phyloP scores from a whole-genome alignment of 139 green algal genomes.

The Chlamydomonas asymmetrica region DNA sequence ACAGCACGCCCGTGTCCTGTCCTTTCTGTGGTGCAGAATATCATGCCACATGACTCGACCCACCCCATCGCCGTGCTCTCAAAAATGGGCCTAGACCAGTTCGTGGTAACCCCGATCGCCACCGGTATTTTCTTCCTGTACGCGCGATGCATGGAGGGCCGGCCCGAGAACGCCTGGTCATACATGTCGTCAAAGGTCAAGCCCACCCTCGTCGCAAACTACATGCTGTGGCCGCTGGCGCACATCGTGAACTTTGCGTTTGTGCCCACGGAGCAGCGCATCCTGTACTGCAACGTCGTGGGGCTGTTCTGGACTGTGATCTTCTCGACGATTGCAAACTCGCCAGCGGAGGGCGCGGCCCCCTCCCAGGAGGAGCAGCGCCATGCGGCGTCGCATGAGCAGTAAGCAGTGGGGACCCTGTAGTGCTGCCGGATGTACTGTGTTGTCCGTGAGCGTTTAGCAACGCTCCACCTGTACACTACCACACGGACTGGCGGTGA shows the following conservation, averaged over 20 bases:
- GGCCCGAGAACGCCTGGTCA: constrained; percentile 9
- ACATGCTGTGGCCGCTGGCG: constrained; percentile 56
- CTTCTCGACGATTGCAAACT: constrained; percentile 33
- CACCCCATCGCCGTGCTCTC: constrained; percentile 33
- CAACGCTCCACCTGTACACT: too few relatives aligned
- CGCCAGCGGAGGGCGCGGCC: not conserved
- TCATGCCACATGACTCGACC: constrained; percentile 31
- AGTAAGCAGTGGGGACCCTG: too few relatives aligned
- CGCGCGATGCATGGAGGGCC: constrained; percentile 45
- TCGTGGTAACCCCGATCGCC: constrained; percentile 40
- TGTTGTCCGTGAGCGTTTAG: too few relatives aligned
- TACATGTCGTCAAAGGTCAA: constrained; percentile 38
- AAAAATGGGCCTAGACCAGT: constrained; percentile 53
- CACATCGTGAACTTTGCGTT: constrained; percentile 69
- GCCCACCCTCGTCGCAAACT: constrained; percentile 35
- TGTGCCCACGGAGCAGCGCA: constrained; percentile 52
- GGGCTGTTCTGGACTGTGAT: constrained; percentile 49
- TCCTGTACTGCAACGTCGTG: constrained; percentile 63
- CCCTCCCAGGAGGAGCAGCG: not conserved
- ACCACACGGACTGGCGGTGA: too few relatives aligned
- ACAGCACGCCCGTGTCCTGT: not conserved
- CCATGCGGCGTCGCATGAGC: too few relatives aligned
- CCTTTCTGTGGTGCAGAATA: not conserved
- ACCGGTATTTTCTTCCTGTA: constrained; percentile 50
- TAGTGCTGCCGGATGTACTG: too few relatives aligned